These are phyloP conservation scores for Cladophialophora chaetospira DNA, from an alignment of 2,329 filamentous ascomycete species.

Conservation along the genomic window DNA sequence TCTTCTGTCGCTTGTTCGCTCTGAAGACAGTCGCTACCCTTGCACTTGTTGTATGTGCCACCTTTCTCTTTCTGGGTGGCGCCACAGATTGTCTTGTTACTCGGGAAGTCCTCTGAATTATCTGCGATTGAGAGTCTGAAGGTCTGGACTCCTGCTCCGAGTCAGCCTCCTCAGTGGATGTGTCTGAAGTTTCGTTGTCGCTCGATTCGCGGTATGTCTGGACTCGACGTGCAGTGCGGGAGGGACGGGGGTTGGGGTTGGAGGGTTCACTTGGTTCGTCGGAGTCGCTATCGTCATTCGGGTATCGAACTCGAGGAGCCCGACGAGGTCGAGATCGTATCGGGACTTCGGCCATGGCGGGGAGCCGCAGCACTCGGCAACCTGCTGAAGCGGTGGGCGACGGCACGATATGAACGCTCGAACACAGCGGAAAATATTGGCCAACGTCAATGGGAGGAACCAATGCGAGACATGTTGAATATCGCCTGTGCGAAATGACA, in stretches of 20 bases:
- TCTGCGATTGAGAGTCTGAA: not conserved
- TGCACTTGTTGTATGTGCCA: not conserved
- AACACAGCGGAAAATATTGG: not conserved
- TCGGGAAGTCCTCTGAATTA: conserved; percentile 1
- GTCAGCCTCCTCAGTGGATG: conserved; percentile 10
- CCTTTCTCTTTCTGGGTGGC: conserved; percentile 3
- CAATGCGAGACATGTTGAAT: not conserved
- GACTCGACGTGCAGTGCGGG: conserved; percentile 19
- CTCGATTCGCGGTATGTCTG: conserved; percentile 27
- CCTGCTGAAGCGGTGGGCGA: not conserved
- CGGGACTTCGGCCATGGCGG: conserved; percentile 5
- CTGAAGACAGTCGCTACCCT: conserved; percentile 2
- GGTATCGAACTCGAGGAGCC: conserved; percentile 16
- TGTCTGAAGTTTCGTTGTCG: conserved; percentile 1
- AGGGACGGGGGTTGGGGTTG: conserved; percentile 5
- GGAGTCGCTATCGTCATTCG: conserved; percentile 14
- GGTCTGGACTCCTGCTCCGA: not conserved
- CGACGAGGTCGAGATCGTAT: conserved; percentile 15
- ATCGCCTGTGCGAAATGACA: not conserved
- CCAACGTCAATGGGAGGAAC: not conserved
- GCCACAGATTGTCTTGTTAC: not conserved
- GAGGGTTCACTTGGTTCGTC: conserved; percentile 16
- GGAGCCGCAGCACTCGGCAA: not conserved
- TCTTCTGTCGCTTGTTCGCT: conserved; percentile 23
- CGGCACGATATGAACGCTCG: not conserved